A percentile compares a stretch with the other conserved stretches of the same genome.
Evolutionary conservation across 805 yeast species (phyloP).

Genomic region (Suhomyces tanzawaensis): DNA sequence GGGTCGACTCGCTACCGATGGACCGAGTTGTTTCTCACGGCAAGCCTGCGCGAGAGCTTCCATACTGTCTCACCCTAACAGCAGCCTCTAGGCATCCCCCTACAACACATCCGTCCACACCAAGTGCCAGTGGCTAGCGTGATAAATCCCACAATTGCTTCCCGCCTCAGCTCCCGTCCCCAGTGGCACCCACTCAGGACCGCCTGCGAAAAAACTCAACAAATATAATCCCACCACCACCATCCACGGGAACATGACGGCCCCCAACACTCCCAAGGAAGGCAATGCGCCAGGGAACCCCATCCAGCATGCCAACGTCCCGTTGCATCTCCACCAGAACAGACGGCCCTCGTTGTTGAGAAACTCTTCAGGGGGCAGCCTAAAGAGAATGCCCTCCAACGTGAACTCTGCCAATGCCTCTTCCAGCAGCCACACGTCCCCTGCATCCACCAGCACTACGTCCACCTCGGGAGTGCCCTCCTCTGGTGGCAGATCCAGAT

Average conservation of each 20-base stretch:
- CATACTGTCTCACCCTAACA: too few species aligned
- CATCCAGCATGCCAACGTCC: slow-evolving; percentile 1
- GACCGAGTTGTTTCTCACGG: too few species aligned
- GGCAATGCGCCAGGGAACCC: not conserved
- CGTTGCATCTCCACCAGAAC: slow-evolving; percentile 1
- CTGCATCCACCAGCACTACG: not conserved
- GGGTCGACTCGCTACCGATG: too few species aligned
- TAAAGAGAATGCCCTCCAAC: not conserved
- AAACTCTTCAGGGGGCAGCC: slow-evolving; percentile 3
- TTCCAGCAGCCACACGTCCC: not conserved
- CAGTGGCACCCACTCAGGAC: too few species aligned
- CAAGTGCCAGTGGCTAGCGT: too few species aligned
- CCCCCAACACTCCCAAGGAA: slow-evolving; percentile 3
- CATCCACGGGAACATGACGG: not conserved
- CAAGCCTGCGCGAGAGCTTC: too few species aligned
- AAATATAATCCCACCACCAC: too few species aligned
- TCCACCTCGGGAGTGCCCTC: not conserved
- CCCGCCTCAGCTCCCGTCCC: too few species aligned
- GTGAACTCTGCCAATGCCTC: not conserved
- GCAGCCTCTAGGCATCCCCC: too few species aligned
- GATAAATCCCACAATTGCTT: too few species aligned
- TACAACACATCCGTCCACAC: too few species aligned
- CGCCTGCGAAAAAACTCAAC: too few species aligned
- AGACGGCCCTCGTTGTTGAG: slow-evolving; percentile 7
- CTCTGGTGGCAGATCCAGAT: slow-evolving; percentile 10